Evolutionary conservation across 495 filamentous ascomycete species (phyloP).

Genomic region (Aspergillus leporis): DNA sequence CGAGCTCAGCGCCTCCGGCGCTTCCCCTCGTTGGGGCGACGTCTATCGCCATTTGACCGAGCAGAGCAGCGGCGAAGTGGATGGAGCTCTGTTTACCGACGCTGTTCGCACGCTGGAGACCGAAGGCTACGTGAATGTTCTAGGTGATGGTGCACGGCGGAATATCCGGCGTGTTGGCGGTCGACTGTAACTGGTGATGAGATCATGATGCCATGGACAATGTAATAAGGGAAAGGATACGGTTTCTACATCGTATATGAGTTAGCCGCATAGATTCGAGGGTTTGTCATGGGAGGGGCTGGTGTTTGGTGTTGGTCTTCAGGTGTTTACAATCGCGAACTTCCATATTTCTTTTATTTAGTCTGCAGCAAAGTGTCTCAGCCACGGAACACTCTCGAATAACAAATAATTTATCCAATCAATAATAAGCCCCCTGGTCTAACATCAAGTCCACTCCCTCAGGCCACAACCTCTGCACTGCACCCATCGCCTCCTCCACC

Average conservation of each 20-base stretch:
- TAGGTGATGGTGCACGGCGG: conserved; percentile 81
- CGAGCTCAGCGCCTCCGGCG: conserved; percentile 62
- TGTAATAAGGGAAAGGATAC: conserved; percentile 13
- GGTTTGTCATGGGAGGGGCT: conserved; percentile 1
- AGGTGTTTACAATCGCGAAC: too few relatives aligned
- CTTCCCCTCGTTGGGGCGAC: conserved; percentile 73
- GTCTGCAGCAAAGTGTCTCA: not conserved
- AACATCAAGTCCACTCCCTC: conserved; percentile 10
- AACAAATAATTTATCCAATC: not conserved
- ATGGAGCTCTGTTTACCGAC: conserved; percentile 77
- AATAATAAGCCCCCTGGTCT: conserved; percentile 19
- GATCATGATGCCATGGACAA: conserved; percentile 26
- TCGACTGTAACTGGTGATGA: conserved; percentile 27
- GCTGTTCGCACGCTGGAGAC: conserved; percentile 76
- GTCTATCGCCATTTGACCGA: conserved; percentile 73
- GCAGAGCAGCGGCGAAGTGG: conserved; percentile 69
- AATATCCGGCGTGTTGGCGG: conserved; percentile 77
- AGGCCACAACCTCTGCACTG: conserved; percentile 15
- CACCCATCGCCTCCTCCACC: conserved; percentile 10
- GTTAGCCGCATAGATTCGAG: conserved; percentile 4
- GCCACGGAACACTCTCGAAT: too few relatives aligned
- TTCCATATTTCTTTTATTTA: not conserved
- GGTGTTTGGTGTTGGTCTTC: conserved; percentile 11
- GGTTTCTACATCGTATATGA: not conserved
- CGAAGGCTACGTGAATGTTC: conserved; percentile 79